Evolutionary conservation across 2,329 filamentous ascomycete genomes (phyloP).

Genomic region (Neocucurbitaria cava): DNA sequence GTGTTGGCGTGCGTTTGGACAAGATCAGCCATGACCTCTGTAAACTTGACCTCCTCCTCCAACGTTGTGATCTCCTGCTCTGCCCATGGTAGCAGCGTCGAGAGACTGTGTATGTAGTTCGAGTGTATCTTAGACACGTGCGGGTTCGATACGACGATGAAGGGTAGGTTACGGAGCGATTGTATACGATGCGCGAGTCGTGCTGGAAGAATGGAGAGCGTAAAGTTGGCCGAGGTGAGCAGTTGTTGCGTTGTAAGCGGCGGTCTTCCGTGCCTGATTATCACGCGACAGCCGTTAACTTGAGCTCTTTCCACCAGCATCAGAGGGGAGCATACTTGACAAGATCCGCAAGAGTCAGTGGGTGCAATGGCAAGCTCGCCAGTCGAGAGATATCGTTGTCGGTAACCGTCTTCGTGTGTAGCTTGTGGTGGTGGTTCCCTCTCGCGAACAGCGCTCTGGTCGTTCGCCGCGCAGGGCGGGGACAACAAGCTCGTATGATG

Average conservation of each 20-base stretch:
- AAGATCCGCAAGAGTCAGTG: slow-evolving; percentile 84
- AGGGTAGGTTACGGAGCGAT: slow-evolving; percentile 89
- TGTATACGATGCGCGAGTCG: slow-evolving; percentile 94
- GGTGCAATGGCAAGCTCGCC: slow-evolving; percentile 78
- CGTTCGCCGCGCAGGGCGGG: slow-evolving; percentile 27
- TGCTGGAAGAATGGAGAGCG: slow-evolving; percentile 87
- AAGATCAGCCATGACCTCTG: slow-evolving; percentile 91
- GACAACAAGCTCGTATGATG: slow-evolving; percentile 44
- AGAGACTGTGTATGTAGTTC: slow-evolving; percentile 93
- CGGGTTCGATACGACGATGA: slow-evolving; percentile 97
- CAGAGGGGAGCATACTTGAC: slow-evolving; percentile 69
- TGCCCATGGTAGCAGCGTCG: slow-evolving; percentile 85
- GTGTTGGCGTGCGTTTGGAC: slow-evolving; percentile 94
- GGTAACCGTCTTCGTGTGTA: slow-evolving; percentile 55
- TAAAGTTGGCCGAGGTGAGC: slow-evolving; percentile 92
- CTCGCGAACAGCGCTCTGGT: slow-evolving; percentile 24
- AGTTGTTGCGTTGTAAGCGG: slow-evolving; percentile 82
- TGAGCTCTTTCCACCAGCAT: background rate
- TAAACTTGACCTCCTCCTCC: slow-evolving; percentile 90
- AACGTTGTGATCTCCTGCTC: slow-evolving; percentile 74
- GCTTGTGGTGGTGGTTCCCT: slow-evolving; percentile 17
- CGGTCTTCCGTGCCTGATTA: slow-evolving; percentile 73
- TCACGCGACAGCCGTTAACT: slow-evolving; percentile 18
- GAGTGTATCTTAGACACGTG: slow-evolving; percentile 94
- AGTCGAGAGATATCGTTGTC: slow-evolving; percentile 82